These are phyloP conservation scores for Wickerhamiella pararugosa DNA, from an alignment of 1,139 yeast species.

Conservation along the genomic window DNA sequence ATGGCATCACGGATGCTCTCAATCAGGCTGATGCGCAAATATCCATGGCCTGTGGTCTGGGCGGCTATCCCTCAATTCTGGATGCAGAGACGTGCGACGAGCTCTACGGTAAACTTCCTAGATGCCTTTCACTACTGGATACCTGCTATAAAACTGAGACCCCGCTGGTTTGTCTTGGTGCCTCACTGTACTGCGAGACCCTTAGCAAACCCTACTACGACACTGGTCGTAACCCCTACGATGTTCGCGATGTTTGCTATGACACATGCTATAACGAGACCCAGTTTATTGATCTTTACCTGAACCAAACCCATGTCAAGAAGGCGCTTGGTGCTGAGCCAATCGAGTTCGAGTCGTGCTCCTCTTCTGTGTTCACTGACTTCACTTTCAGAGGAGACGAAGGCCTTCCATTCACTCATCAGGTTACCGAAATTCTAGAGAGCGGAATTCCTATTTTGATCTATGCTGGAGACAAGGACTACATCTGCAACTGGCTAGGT, in stretches of 20 bases:
- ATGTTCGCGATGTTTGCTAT: conserved; percentile 76
- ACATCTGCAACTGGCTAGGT: conserved; percentile 82
- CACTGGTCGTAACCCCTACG: conserved; percentile 89
- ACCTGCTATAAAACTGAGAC: conserved; percentile 70
- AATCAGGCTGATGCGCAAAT: conserved; percentile 77
- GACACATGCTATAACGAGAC: conserved; percentile 60
- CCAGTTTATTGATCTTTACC: conserved; percentile 49
- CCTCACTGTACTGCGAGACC: conserved; percentile 73
- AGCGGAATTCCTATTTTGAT: conserved; percentile 57
- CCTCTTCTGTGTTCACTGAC: conserved; percentile 44
- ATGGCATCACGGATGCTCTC: conserved; percentile 79
- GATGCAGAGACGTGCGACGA: conserved; percentile 64
- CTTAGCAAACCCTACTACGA: conserved; percentile 77
- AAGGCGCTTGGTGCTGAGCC: conserved; percentile 76
- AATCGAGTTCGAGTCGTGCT: conserved; percentile 71
- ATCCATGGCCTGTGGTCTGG: conserved; percentile 96
- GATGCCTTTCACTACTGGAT: conserved; percentile 67
- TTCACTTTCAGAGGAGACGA: conserved; percentile 52
- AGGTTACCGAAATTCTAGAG: conserved; percentile 44
- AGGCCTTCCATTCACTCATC: conserved; percentile 50
- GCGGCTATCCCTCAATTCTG: conserved; percentile 73
- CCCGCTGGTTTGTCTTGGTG: conserved; percentile 87
- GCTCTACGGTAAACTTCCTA: conserved; percentile 60
- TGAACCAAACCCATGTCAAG: conserved; percentile 55
- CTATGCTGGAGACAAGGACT: conserved; percentile 84